phyloP scores from a whole-genome alignment of 768 basidiomycete species.

The Suillus clintonianus region DNA sequence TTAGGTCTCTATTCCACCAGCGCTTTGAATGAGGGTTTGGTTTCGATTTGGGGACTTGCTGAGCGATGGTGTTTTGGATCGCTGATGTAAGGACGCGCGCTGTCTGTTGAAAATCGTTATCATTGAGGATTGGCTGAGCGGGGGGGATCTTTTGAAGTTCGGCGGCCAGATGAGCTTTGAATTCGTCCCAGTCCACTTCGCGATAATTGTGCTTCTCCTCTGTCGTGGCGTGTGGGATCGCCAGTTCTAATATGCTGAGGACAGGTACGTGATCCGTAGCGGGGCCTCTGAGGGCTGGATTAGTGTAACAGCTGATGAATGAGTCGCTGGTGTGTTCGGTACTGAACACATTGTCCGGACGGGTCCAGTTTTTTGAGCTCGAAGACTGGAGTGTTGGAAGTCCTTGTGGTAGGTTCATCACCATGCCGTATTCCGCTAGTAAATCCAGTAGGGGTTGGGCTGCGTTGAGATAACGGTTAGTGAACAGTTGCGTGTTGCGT shows the following conservation, averaged over 20 bases:
- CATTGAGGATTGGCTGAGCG: background rate
- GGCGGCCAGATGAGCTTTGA: background rate
- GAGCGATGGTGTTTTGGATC: background rate
- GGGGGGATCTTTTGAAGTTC: background rate
- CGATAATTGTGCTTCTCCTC: background rate
- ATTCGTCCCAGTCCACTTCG: background rate
- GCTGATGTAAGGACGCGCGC: background rate
- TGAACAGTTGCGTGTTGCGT: conserved; percentile 16
- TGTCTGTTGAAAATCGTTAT: background rate
- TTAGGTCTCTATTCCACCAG: background rate
- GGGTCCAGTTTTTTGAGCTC: conserved; percentile 4
- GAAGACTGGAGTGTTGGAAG: conserved; percentile 4
- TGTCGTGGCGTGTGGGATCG: background rate
- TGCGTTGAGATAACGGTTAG: background rate
- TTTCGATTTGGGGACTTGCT: background rate
- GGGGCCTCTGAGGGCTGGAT: background rate
- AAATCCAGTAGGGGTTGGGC: conserved; percentile 6
- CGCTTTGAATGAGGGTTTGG: background rate
- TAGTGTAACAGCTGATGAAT: background rate
- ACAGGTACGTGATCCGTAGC: conserved; percentile 1
- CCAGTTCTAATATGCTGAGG: background rate
- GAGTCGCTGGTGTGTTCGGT: background rate
- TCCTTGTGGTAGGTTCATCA: conserved; percentile 6
- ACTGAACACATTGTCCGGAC: conserved; percentile 14
- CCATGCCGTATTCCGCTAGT: conserved; percentile 8